These are phyloP conservation scores for Prototheca wickerhamii DNA, from an alignment of 163 green algal species.

Conservation along the genomic window DNA sequence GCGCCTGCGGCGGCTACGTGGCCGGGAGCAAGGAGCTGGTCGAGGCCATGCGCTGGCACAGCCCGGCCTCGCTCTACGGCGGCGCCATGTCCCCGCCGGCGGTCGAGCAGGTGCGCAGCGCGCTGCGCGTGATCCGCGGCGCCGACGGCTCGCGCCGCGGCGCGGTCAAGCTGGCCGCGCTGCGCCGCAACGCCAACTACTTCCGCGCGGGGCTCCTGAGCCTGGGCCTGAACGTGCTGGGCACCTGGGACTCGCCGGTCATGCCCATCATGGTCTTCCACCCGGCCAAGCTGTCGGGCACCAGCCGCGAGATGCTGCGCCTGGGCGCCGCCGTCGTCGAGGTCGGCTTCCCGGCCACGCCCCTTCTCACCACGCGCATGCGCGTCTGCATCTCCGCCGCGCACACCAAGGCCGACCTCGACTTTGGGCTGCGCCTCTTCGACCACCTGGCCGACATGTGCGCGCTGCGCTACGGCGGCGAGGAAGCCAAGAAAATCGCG, in stretches of 20 bases:
- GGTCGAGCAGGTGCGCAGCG: constrained; percentile 63
- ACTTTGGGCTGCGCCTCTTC: constrained; percentile 68
- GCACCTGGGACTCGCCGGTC: constrained; percentile 88
- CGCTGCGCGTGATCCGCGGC: constrained; percentile 48
- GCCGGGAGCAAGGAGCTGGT: constrained; percentile 62
- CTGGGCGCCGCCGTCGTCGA: constrained; percentile 83
- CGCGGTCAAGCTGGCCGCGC: constrained; percentile 52
- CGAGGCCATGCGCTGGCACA: constrained; percentile 53
- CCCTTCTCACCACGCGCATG: constrained; percentile 71
- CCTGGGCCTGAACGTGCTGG: constrained; percentile 87
- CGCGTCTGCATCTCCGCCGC: constrained; percentile 91
- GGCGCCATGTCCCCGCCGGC: constrained; percentile 75
- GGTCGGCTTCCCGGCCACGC: constrained; percentile 93
- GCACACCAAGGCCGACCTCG: constrained; percentile 80
- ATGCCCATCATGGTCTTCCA: constrained; percentile 98
- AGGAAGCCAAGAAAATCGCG: not conserved
- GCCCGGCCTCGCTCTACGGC: constrained; percentile 75
- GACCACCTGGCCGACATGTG: constrained; percentile 26
- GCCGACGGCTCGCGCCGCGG: constrained; percentile 67
- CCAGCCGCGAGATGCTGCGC: constrained; percentile 59
- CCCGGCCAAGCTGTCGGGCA: constrained; percentile 68
- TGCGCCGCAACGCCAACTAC: constrained; percentile 92
- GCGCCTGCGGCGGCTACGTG: constrained; percentile 88
- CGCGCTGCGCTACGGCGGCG: not conserved
- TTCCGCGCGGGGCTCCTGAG: constrained; percentile 62